Percentiles rank a stretch among this genome's conserved stretches.
Evolutionary conservation across 805 yeast species (phyloP).

Genomic region (Candida vaughaniae): DNA sequence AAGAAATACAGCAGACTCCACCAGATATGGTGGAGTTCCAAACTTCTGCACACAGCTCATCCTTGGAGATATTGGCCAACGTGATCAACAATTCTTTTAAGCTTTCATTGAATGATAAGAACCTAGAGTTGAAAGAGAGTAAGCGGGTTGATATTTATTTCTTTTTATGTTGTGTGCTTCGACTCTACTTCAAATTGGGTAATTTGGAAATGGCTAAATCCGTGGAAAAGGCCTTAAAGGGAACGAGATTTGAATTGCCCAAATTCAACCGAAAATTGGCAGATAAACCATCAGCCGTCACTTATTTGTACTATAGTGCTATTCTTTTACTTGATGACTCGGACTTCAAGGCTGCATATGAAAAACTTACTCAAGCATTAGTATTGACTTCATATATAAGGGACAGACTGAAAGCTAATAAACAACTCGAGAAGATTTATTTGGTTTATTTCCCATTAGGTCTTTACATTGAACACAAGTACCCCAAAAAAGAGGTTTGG

Average conservation of each 20-base stretch:
- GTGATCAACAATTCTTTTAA: constrained; percentile 73
- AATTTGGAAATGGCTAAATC: constrained; percentile 74
- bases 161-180: constrained; percentile 68
- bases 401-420: constrained; percentile 14
- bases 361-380: constrained; percentile 53
- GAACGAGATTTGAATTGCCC: constrained; percentile 56
- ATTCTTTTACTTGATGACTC: constrained; percentile 64
- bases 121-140: constrained; percentile 45
- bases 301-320: constrained; percentile 69
- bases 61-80: constrained; percentile 56
- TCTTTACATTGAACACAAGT: constrained; percentile 45
- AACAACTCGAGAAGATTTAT: constrained; percentile 50
- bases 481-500: constrained; percentile 48
- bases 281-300: constrained; percentile 47
- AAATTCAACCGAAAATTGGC: constrained; percentile 35
- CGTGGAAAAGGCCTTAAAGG: constrained; percentile 64
- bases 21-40: constrained; percentile 15
- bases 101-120: constrained; percentile 75
- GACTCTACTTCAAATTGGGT: constrained; percentile 62
- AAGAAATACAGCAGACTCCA: constrained; percentile 17
- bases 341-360: constrained; percentile 52
- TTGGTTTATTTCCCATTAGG: constrained; percentile 63
- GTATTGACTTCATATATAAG: constrained; percentile 24
- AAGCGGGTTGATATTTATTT: constrained; percentile 67
- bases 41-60: constrained; percentile 16